Conservation (phyloP, 2,329 filamentous ascomycete species). For the Leptographium radiaticola region DNA sequence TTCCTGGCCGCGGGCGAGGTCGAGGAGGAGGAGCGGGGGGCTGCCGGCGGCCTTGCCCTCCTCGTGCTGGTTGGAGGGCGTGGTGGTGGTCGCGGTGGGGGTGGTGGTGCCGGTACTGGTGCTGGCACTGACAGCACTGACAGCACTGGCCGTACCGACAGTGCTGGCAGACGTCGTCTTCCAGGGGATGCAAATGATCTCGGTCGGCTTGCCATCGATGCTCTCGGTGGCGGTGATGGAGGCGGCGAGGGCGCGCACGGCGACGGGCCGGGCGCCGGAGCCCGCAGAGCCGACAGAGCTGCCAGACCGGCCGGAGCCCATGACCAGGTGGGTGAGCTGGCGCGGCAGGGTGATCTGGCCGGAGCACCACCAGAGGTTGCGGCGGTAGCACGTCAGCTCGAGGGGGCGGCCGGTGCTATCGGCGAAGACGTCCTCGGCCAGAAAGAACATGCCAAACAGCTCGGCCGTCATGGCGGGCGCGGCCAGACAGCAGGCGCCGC, state of each 20-base stretch:
- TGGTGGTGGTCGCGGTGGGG: conserved; percentile 15
- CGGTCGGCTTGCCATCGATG: conserved; percentile 80
- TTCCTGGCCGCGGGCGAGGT: conserved; percentile 46
- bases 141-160: too few relatives aligned
- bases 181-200: conserved; percentile 95
- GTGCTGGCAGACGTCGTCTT: conserved; percentile 53
- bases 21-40: conserved; percentile 41
- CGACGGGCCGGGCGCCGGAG: conserved; percentile 49
- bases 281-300: too few relatives aligned
- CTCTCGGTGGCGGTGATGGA: conserved; percentile 80
- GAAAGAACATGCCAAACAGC: conserved; percentile 79
- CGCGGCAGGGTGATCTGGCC: conserved; percentile 72
- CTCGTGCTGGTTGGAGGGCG: conserved; percentile 10
- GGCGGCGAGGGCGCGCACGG: conserved; percentile 66
- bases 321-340: conserved; percentile 52
- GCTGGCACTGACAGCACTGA: too few relatives aligned
- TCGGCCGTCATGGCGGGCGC: conserved; percentile 60
- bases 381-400: conserved; percentile 87
- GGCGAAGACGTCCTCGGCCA: conserved; percentile 69
- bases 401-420: conserved; percentile 44
- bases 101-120: conserved; percentile 7
- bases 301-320: conserved; percentile 44
- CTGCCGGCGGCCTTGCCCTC: conserved; percentile 35
- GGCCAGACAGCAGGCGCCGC: conserved; percentile 27
- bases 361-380: conserved; percentile 91